Percentiles rank a stretch among this genome's conserved stretches.
Conservation (phyloP, 805 yeast species). For the Yamadazyma akitaensis region DNA sequence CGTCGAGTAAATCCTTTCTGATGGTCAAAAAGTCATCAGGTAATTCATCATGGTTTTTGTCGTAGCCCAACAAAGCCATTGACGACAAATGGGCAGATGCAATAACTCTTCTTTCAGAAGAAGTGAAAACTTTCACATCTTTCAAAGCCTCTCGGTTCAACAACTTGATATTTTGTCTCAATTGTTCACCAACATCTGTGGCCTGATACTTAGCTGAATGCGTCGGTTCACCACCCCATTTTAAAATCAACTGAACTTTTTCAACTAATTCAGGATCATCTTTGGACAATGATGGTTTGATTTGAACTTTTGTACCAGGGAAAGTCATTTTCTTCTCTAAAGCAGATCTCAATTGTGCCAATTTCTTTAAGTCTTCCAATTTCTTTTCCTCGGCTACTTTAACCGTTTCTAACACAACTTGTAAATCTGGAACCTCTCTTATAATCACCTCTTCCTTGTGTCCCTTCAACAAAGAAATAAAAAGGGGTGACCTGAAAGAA, state of each 20-base stretch:
- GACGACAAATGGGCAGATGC: constrained; percentile 90
- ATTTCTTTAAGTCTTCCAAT: constrained; percentile 76
- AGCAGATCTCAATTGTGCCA: constrained; percentile 74
- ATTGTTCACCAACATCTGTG: constrained; percentile 90
- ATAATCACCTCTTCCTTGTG: constrained; percentile 95
- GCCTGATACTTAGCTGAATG: constrained; percentile 96
- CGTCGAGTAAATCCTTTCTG: constrained; percentile 89
- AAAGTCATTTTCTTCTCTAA: constrained; percentile 83
- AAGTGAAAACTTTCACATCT: constrained; percentile 82
- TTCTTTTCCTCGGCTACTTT: constrained; percentile 73
- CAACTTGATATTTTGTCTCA: constrained; percentile 85
- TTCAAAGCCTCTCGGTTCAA: constrained; percentile 81
- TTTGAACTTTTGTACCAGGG: constrained; percentile 95
- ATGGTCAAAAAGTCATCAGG: constrained; percentile 79
- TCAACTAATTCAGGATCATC: constrained; percentile 69
- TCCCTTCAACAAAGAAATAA: constrained; percentile 84
- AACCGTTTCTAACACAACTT: constrained; percentile 81
- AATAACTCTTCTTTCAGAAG: constrained; percentile 92
- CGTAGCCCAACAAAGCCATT: constrained; percentile 66
- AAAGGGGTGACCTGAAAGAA: constrained; percentile 84
- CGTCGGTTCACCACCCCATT: constrained; percentile 99
- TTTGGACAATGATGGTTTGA: constrained; percentile 77
- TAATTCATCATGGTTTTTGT: constrained; percentile 44
- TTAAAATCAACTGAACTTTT: constrained; percentile 90
- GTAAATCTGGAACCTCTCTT: constrained; percentile 81